Evolutionary conservation across 1,139 yeast genomes (phyloP), one percentile per base, ranked within the genome.

Genomic region (Taphrina betulina): DNA sequence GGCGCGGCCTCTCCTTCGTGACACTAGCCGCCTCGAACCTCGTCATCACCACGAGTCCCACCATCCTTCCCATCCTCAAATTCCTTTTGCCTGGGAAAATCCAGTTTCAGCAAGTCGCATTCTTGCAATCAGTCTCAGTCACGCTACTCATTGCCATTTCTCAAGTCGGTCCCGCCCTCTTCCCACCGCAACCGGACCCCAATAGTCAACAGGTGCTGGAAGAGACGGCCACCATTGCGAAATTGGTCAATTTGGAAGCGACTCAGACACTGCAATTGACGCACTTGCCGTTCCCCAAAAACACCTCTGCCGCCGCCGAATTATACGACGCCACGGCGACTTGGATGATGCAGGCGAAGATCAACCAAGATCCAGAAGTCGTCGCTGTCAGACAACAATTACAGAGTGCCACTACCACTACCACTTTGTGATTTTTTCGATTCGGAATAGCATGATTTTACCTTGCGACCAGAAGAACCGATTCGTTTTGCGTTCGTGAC

Each of bases 1-100:
- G 70, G 70, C 59, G 69, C 24, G 63, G 60, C 43, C 62, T 52
- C 29, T 57, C 63, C 7, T 54, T 65, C 20, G 42, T 59, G 3
- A 53, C 57, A 2, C 63, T 64, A 23, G 55, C 62, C 12, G 28
- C 61, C 20, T 38, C 61, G 17, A 69, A 67, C 48, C 33, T 63
- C 20, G 53, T 56, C 16, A 50, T 68, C 20, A 55, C 65, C 34
- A 65, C 68, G 5, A 60, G 64, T 22, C 56, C 64, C 5, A 53
- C 57, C 12, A 41, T 54, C 2, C 54, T 58, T 41, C 59, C 45
- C 17, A 23, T 55, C 26, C 20, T 51, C n/a, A 14, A 23, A 4
- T 5, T 4, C 17, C 41, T 45, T 53, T n/a, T 29, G 22, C 14
- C 57, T 23, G 20, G 12, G 28, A 12, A 14, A 53, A 36, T 61